These are phyloP conservation scores for Batkoa obscura DNA, from an alignment of 371 early-diverging fungal genomes.

Conservation along the genomic window DNA sequence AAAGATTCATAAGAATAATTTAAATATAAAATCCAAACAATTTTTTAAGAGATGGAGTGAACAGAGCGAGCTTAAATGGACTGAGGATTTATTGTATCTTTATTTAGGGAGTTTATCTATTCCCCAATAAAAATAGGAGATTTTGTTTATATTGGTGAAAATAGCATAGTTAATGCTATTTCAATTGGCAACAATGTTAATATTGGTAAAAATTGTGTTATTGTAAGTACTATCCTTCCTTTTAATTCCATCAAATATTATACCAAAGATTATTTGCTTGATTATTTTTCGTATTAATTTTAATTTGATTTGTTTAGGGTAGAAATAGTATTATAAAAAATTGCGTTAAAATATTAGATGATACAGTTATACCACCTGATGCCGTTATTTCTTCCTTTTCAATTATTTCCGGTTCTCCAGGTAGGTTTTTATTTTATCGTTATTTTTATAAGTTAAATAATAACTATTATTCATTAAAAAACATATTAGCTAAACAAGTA, in stretches of 20 bases:
- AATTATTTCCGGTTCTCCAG: conserved; percentile 62
- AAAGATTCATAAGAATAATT: not conserved
- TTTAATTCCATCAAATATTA: no score
- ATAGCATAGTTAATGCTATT: not conserved
- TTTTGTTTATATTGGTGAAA: not conserved
- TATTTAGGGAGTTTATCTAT: not conserved
- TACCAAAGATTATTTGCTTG: no score
- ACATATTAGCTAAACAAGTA: not conserved
- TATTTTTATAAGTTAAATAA: not conserved
- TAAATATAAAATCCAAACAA: no score
- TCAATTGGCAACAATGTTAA: conserved; percentile 2
- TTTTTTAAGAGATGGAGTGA: no score
- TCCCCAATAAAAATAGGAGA: not conserved
- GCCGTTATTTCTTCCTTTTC: conserved; percentile 81
- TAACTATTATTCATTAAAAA: not conserved
- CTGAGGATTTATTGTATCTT: not conserved
- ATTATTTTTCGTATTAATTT: not conserved
- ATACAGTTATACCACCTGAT: conserved; percentile 79
- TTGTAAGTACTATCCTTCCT: conserved; percentile 1
- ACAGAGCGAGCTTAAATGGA: no score
- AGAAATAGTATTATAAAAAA: conserved; percentile 90
- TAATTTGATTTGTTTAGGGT: conserved; percentile 29
- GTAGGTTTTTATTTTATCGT: conserved; percentile 10
- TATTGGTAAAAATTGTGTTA: not conserved
- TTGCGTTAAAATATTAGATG: conserved; percentile 72